Base-by-base conservation (phyloP, 1,284 basidiomycete species). In the Irpex sp. region DNA sequence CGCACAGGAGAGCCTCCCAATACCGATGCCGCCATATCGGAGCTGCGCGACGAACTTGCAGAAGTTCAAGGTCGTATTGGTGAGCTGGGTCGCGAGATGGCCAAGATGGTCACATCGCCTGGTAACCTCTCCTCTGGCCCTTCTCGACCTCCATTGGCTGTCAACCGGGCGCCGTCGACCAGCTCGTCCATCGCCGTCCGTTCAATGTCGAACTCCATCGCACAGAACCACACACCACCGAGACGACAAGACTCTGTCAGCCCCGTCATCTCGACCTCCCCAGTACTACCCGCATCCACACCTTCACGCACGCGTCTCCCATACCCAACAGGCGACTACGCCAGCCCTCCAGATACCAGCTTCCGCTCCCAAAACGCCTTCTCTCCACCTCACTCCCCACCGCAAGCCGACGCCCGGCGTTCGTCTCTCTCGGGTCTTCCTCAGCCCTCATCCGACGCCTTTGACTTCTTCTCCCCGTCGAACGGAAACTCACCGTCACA, bases 311-410 rank as follows among this genome's bases (percentile, higher is more conserved):
- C 85, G 19, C 83, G 88, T 49, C 76, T 92, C 13, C 90, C 91
- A 37, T 93, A 93, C 67, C 91, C 91, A 11, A 87, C 87, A 3
- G 91, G 91, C 2, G 91, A 93, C 69, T 93, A 93, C 67, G 81
- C 89, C 3, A 85, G 85, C 8, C 88, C 88, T 0, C 77, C 81
- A 0, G 78, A 78, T 66, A 66, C 80, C 40, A 65, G 72, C 15
- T 9, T 73, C 1, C 64, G 75, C 4, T 65, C 66, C 34, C 77
- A 81, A 49, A 76, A 81, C 48, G 72, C 81, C 0, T 82, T 87
- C 67, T 88, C 88, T 0, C 88, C 89, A 5, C 77, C 86, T 1
- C 82, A 75, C 62, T 89, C 89, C 0, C 87, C 89, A 0, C 81
- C 82, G 0, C 82, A 84, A 1, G 68, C 81, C 58, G 55, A 62